These are phyloP conservation scores for Cercospora canescens DNA, from an alignment of 2,329 filamentous ascomycete genomes.

Conservation along the genomic window DNA sequence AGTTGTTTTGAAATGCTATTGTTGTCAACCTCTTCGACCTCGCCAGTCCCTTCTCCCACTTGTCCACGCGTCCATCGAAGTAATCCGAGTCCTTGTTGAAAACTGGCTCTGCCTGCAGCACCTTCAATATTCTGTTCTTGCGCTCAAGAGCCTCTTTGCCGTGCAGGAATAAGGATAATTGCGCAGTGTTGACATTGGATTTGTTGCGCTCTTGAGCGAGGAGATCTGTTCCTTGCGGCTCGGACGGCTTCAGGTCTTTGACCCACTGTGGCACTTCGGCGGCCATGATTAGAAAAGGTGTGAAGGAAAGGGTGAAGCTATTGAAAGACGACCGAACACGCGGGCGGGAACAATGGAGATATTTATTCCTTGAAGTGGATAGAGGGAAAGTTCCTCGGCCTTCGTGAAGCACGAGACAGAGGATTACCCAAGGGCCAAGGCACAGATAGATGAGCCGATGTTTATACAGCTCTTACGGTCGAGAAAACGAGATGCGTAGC, in stretches of 20 bases:
- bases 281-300: constrained; percentile 26
- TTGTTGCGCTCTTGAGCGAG: constrained; percentile 67
- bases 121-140: constrained; percentile 60
- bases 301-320: neutral
- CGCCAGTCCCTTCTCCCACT: constrained; percentile 68
- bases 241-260: constrained; percentile 64
- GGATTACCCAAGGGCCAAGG: constrained; percentile 1
- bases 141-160: constrained; percentile 64
- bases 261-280: constrained; percentile 61
- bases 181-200: constrained; percentile 66
- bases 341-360: neutral
- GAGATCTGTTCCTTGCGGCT: constrained; percentile 68
- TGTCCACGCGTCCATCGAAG: constrained; percentile 67
- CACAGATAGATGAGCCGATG: constrained; percentile 12
- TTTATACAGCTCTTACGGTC: neutral
- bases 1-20: constrained; percentile 65
- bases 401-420: constrained; percentile 5
- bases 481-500: neutral
- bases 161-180: constrained; percentile 68
- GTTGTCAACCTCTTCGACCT: constrained; percentile 70
- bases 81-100: constrained; percentile 81
- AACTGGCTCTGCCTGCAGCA: constrained; percentile 67
- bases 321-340: neutral
- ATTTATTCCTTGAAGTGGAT: constrained; percentile 11
- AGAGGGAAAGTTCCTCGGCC: constrained; percentile 13